Evolutionary conservation across 2,329 filamentous ascomycete species (phyloP).

Genomic region (Trichoderma asperellum): DNA sequence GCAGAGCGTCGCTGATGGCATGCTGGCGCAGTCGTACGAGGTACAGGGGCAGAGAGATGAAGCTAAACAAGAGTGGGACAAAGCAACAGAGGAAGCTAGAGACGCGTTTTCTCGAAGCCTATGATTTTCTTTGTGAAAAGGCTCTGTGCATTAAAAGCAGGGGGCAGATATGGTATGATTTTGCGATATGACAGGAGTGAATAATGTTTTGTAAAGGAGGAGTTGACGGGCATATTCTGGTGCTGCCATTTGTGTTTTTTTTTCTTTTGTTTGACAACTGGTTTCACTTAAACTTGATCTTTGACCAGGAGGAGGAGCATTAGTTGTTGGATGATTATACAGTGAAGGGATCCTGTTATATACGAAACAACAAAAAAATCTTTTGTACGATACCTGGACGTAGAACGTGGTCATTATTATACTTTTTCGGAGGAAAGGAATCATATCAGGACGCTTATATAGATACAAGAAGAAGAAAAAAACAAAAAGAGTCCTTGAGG

Average conservation of each 20-base stretch:
- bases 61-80: slow-evolving; percentile 46
- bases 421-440: not conserved
- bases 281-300: slow-evolving; percentile 16
- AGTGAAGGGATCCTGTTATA: slow-evolving; percentile 27
- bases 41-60: slow-evolving; percentile 65
- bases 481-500: slow-evolving; percentile 26
- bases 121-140: slow-evolving; percentile 27
- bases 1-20: slow-evolving; percentile 79
- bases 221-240: slow-evolving; percentile 30
- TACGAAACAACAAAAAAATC: slow-evolving; percentile 24
- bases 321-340: slow-evolving; percentile 26
- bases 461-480: slow-evolving; percentile 2
- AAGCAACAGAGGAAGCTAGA: slow-evolving; percentile 48
- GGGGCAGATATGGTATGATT: not conserved
- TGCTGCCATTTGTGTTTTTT: slow-evolving; percentile 26
- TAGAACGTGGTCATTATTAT: slow-evolving; percentile 28
- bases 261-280: slow-evolving; percentile 12
- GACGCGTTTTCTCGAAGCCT: slow-evolving; percentile 47
- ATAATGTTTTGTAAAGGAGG: slow-evolving; percentile 30
- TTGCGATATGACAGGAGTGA: not conserved
- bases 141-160: not conserved
- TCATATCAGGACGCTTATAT: not conserved
- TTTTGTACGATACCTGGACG: slow-evolving; percentile 37
- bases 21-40: slow-evolving; percentile 76
- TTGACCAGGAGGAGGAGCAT: not conserved